Evolutionary conservation across 2,329 filamentous ascomycete genomes (phyloP), one percentile per base, ranked within the genome.

Genomic region (Metarhizium brunneum): DNA sequence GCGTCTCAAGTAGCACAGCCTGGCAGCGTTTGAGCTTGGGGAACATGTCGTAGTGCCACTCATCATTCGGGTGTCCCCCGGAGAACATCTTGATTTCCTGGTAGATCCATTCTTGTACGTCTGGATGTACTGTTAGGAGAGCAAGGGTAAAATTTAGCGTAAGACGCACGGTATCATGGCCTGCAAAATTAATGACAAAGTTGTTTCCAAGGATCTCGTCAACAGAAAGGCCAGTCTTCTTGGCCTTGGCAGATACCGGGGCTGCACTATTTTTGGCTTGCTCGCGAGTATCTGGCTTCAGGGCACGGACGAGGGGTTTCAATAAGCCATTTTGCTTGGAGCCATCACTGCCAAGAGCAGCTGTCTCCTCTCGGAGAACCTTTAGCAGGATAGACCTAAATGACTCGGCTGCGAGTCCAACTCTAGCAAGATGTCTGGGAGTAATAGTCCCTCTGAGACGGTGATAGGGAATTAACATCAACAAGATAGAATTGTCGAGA

Each of bases 121-220:
- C 63, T 0, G 72, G 75, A 45, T 76, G 58, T 0, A 70, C 67
- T 2, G 77, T 76, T 2, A 81, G 66, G 8, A 77, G 71, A 6
- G 72, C 62, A 1, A 76, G 61, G 0, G 69, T 64, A 53, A 71
- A 78, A 1, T 70, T 68, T 6, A 79, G 61, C 0, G 72, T 72
- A 32, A 76, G 71, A 0, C 77, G 74, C 0, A 76, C 77, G 0
- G 77, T 79, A 56, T 81, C 77, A 56, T 79, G 76, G 0, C 78
- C 78, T 0, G 78, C 77, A 52, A 80, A 68, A 50, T 75, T 78
- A 58, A 78, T 71, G 1, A 74, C 65, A 53, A 76, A 77, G 50
- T 78, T 64, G 49, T 79, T 79, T 14, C 77, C 75, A 45, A 74
- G 74, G 6, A 81, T 73, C 56, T 81, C 77, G 0, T 59, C 57